Base-by-base conservation (phyloP, 225 moss, liverwort and hornwort species). In the Marchantia paleacea region DNA sequence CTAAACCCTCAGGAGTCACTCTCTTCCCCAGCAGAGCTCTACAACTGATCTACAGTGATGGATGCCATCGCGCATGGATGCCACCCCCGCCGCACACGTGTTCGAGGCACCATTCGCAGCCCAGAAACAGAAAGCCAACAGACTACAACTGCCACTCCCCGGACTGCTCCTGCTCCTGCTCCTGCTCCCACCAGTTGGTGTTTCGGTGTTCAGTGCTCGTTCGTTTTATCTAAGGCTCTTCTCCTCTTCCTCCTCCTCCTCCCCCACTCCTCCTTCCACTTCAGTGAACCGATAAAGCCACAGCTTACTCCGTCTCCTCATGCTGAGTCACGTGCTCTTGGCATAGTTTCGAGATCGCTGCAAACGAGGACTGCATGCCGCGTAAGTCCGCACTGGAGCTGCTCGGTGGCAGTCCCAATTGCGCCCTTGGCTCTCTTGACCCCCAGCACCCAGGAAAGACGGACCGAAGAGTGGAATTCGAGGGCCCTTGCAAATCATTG, bases 1-100 rank as follows among this genome's bases (percentile, higher is more conserved):
- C 78, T 78, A 78, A 64, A 78, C 78, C 74, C 60, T 76, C 75
- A 8, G 39, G 55, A n/a, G 31, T 76, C 57, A 26, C 76, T 47
- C 76, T 47, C 76, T 76, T 61, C 47, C 76, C 39, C 61, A 47
- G 76, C 76, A 76, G 47, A 60, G n/a, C n/a, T 66, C 76, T 76
- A 15, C 76, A 58, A 76, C 60, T 48, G 19, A 76, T 60, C 60
- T 76, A 76, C 76, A 61, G 76, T 76, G 61, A 31, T 76, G 31
- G 76, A 76, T 76, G 60, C 22, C 60, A 31, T 28, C 31, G 1
- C 76, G 8, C 76, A 61, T 76, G 31, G 76, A 62, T 61, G 61
- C 16, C 72, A 51, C 24, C n/a, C 19, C 57, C 66, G 39, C 39
- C 39, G 39, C 39, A 66, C 66, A 66, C 66, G 66, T 66, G 66